Conservation (phyloP, 2,329 filamentous ascomycete species). For the Phialophora verrucosa region DNA sequence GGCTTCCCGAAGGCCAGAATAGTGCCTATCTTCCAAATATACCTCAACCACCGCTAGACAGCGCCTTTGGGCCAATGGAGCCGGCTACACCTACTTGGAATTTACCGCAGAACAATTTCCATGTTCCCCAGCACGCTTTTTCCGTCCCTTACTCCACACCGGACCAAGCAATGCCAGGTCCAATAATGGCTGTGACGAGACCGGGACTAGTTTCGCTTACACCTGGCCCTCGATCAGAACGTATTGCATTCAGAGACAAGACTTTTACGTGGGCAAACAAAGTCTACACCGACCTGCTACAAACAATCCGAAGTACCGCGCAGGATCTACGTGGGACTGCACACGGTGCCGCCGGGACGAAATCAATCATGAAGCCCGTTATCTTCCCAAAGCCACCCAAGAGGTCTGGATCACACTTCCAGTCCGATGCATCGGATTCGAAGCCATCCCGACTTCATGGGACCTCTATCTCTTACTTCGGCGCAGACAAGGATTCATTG, state of each 20-base stretch:
- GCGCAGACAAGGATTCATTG: conserved; percentile 32
- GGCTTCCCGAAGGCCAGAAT: conserved; percentile 17
- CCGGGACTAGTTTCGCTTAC: conserved; percentile 25
- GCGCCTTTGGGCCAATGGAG: conserved; percentile 17
- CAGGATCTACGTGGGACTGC: conserved; percentile 49
- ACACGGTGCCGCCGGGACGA: conserved; percentile 51
- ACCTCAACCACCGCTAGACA: conserved; percentile 18
- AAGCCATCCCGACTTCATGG: conserved; percentile 38
- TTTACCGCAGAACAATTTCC: conserved; percentile 20
- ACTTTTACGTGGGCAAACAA: conserved; percentile 72
- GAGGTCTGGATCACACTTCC: conserved; percentile 60
- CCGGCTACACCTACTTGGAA: conserved; percentile 28
- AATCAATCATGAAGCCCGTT: conserved; percentile 55
- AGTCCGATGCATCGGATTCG: conserved; percentile 41
- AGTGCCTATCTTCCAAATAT: conserved; percentile 17
- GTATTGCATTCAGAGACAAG: conserved; percentile 66
- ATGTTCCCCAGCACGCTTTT: conserved; percentile 19
- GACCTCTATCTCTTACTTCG: conserved; percentile 47
- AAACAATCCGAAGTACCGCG: conserved; percentile 59
- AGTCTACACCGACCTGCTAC: conserved; percentile 73
- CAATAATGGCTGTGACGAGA: conserved; percentile 17
- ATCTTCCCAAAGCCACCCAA: conserved; percentile 68
- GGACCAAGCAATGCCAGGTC: conserved; percentile 20
- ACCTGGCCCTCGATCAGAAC: conserved; percentile 34
- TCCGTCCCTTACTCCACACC: conserved; percentile 20